These are phyloP conservation scores for Fusarium incarnatum DNA, from an alignment of 2,329 filamentous ascomycete genomes.

Conservation along the genomic window DNA sequence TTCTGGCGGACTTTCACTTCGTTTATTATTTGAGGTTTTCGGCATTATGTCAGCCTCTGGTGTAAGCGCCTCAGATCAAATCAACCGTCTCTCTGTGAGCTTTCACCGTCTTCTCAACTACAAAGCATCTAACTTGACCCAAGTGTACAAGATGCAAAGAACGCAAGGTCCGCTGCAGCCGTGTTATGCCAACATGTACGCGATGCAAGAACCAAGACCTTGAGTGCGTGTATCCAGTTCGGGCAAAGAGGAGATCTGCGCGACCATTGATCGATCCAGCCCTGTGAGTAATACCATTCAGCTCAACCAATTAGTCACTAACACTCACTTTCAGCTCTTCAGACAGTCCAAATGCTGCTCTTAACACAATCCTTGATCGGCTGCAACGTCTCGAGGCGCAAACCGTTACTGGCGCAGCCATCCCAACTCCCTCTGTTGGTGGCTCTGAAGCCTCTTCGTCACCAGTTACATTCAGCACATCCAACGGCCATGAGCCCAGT, in stretches of 20 bases:
- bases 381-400: constrained; percentile 48
- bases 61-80: constrained; percentile 28
- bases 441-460: constrained; percentile 34
- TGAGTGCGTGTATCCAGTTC: constrained; percentile 46
- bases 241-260: constrained; percentile 44
- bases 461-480: constrained; percentile 14
- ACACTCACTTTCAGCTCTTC: constrained; percentile 22
- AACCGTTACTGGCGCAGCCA: not conserved
- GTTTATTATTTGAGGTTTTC: not conserved
- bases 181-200: constrained; percentile 46
- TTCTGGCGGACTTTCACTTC: constrained; percentile 17
- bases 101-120: not conserved
- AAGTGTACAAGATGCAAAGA: constrained; percentile 47
- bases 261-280: constrained; percentile 29
- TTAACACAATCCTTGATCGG: constrained; percentile 47
- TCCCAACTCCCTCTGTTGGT: constrained; percentile 19
- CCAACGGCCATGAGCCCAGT: constrained; percentile 17
- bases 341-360: constrained; percentile 24
- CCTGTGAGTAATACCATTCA: constrained; percentile 24
- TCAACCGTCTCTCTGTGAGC: constrained; percentile 45
- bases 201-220: constrained; percentile 44
- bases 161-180: constrained; percentile 49
- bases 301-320: constrained; percentile 9
- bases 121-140: constrained; percentile 5
- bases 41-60: constrained; percentile 22